These are phyloP conservation scores for Ichthyophonus hoferi DNA, from an alignment of 208 protist species.

Conservation along the genomic window DNA sequence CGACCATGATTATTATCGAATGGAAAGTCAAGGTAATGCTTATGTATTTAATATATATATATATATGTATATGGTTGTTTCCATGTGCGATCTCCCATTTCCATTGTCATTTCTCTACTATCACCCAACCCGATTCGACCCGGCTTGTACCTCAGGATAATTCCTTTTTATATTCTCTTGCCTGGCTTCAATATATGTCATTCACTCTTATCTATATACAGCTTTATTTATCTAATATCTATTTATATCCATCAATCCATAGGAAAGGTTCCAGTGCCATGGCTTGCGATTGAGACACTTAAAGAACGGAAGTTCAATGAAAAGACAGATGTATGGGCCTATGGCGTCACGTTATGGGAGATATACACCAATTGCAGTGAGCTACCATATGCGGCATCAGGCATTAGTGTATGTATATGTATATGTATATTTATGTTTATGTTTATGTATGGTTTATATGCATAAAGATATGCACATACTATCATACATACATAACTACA, in stretches of 20 bases:
- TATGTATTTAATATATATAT: too few relatives aligned
- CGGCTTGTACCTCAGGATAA: neutral
- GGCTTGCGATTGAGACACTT: neutral
- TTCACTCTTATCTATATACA: too few relatives aligned
- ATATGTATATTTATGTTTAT: neutral
- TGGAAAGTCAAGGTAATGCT: neutral
- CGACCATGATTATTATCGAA: neutral
- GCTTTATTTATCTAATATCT: too few relatives aligned
- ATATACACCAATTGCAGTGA: neutral
- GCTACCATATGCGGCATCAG: neutral
- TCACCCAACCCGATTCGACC: neutral
- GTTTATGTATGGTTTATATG: neutral
- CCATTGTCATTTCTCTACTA: neutral
- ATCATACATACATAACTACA: too few relatives aligned
- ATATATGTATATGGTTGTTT: too few relatives aligned
- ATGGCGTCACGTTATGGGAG: conserved; percentile 7
- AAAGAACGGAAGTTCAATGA: neutral
- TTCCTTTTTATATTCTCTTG: too few relatives aligned
- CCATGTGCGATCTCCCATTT: neutral
- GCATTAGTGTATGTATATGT: neutral
- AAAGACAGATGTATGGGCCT: neutral
- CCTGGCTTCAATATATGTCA: too few relatives aligned
- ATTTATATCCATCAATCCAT: neutral
- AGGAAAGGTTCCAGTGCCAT: conserved; percentile 1
- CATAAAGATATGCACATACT: too few relatives aligned